phyloP scores from a whole-genome alignment of 345 rosid species.

The Euphorbia pulcherrima region DNA sequence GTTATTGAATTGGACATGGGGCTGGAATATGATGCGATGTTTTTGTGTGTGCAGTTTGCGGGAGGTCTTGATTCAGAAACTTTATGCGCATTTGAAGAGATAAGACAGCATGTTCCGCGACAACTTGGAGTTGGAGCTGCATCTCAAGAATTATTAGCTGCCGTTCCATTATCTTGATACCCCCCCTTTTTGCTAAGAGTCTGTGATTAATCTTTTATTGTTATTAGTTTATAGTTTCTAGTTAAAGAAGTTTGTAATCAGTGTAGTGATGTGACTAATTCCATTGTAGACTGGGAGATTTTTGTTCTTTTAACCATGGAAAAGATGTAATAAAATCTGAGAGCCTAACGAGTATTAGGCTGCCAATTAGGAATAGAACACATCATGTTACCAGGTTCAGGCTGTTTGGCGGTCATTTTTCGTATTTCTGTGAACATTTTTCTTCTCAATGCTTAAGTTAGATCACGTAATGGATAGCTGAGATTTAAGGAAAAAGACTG shows the following conservation, averaged over 20 bases:
- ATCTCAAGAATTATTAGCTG: conserved; percentile 44
- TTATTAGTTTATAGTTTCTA: not conserved
- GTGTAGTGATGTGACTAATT: no score
- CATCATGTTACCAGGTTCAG: not conserved
- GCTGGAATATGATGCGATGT: no score
- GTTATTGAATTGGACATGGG: not conserved
- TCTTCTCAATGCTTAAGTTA: no score
- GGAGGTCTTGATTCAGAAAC: conserved; percentile 91
- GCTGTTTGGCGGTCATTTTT: not conserved
- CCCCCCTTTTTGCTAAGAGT: no score
- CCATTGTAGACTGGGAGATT: no score
- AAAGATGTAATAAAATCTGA: not conserved
- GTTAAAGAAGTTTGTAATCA: no score
- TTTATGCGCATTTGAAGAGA: conserved; percentile 74
- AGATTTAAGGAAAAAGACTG: no score
- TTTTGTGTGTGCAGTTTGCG: conserved; percentile 47
- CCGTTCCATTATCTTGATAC: conserved; percentile 39
- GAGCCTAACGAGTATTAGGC: not conserved
- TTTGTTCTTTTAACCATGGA: no score
- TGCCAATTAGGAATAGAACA: not conserved
- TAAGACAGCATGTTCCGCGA: conserved; percentile 56
- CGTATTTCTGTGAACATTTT: no score
- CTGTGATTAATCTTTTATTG: no score
- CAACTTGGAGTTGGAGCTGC: conserved; percentile 31
- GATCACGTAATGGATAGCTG: no score